Conservation (phyloP, 352 stramenopile species). For the Globisporangium middletonii region DNA sequence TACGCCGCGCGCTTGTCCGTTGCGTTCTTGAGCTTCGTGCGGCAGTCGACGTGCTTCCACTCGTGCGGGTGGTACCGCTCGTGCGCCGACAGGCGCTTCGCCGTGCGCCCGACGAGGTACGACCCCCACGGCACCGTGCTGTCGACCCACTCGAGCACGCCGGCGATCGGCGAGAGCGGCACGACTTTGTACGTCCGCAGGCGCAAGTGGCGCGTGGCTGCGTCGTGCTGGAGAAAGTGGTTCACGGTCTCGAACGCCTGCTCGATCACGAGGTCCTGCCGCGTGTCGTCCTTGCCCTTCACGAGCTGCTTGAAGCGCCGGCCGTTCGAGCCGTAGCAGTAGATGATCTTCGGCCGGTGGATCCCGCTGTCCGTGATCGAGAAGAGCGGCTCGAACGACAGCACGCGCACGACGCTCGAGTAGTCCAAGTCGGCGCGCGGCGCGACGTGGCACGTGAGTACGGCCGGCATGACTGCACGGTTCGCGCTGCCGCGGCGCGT, state of each 20-base stretch:
- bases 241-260: slow-evolving; percentile 90
- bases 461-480: slow-evolving; percentile 56
- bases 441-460: slow-evolving; percentile 67
- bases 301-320: slow-evolving; percentile 93
- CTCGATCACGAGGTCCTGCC: slow-evolving; percentile 87
- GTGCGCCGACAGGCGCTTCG: slow-evolving; percentile 77
- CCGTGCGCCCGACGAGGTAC: slow-evolving; percentile 74
- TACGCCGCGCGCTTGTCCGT: slow-evolving; percentile 81
- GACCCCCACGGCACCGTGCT: slow-evolving; percentile 93
- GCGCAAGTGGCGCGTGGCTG: slow-evolving; percentile 63
- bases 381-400: slow-evolving; percentile 91
- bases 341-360: slow-evolving; percentile 97
- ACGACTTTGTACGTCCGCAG: slow-evolving; percentile 97
- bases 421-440: slow-evolving; percentile 80
- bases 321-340: slow-evolving; percentile 92
- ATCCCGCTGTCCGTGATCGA: slow-evolving; percentile 94
- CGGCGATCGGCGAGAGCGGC: slow-evolving; percentile 84
- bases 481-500: slow-evolving; percentile 25
- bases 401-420: slow-evolving; percentile 69
- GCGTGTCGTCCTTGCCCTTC: slow-evolving; percentile 90
- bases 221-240: slow-evolving; percentile 75
- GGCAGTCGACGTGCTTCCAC: slow-evolving; percentile 87
- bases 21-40: slow-evolving; percentile 65
- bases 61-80: slow-evolving; percentile 94
- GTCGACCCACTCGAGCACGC: slow-evolving; percentile 98